These are phyloP conservation scores for Talaromyces rugulosus DNA, from an alignment of 2,329 filamentous ascomycete species.

Conservation along the genomic window DNA sequence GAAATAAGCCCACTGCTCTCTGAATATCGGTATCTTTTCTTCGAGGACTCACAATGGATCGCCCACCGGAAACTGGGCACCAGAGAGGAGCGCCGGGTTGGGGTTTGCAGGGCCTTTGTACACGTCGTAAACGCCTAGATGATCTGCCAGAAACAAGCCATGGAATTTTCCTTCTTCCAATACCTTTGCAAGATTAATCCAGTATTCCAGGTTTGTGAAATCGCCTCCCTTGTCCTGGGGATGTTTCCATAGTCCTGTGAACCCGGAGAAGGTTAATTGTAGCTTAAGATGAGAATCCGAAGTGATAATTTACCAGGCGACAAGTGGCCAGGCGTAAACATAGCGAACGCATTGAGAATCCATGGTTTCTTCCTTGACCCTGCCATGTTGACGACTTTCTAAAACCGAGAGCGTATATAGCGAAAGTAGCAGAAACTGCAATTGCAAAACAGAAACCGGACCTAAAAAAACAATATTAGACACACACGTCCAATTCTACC, in stretches of 20 bases:
- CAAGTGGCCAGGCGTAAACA: conserved; percentile 45
- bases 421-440: neutral
- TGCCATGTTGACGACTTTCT: conserved; percentile 4
- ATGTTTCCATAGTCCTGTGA: conserved; percentile 10
- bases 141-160: conserved; percentile 50
- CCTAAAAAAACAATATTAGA: neutral
- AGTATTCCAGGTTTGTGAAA: conserved; percentile 43
- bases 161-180: conserved; percentile 49
- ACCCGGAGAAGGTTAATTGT: neutral
- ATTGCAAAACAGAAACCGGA: neutral
- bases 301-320: conserved; percentile 25
- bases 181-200: conserved; percentile 45
- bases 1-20: neutral
- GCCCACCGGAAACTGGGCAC: conserved; percentile 42
- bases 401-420: too few species aligned
- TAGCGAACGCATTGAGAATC: conserved; percentile 45
- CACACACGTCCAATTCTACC: neutral
- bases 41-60: conserved; percentile 32
- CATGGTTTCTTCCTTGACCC: conserved; percentile 1
- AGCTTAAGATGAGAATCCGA: neutral
- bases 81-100: conserved; percentile 34
- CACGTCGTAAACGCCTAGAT: conserved; percentile 45
- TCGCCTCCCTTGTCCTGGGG: conserved; percentile 30
- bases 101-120: conserved; percentile 41
- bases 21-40: neutral